phyloP scores from a whole-genome alignment of 2,329 filamentous ascomycete genomes.

The Trichoderma koningii region DNA sequence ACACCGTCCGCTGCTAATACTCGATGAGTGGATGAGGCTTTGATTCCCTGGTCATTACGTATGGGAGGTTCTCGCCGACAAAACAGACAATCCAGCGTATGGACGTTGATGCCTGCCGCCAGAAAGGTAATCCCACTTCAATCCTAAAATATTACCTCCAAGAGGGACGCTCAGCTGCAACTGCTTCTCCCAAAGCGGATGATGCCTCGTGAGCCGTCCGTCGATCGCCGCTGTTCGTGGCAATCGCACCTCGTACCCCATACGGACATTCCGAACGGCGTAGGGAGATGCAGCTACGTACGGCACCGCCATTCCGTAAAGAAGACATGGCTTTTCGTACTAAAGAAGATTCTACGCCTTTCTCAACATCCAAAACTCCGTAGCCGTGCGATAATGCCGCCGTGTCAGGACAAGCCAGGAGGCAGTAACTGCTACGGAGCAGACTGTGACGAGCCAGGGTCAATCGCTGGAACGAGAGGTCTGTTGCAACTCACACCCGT shows the following conservation, averaged over 20 bases:
- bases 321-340: neutral
- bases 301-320: too few relatives aligned
- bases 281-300: neutral
- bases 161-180: neutral
- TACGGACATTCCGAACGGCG: neutral
- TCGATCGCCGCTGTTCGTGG: neutral
- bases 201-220: too few relatives aligned
- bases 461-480: neutral
- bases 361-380: neutral
- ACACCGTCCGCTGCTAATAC: too few relatives aligned
- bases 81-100: too few relatives aligned
- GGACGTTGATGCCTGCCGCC: too few relatives aligned
- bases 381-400: neutral
- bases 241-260: too few relatives aligned
- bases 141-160: neutral
- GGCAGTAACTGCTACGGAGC: too few relatives aligned
- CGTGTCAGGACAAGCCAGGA: too few relatives aligned
- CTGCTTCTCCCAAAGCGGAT: neutral
- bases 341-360: neutral
- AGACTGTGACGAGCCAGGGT: neutral
- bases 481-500: neutral
- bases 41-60: too few relatives aligned
- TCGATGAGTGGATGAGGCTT: too few relatives aligned
- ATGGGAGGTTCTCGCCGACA: too few relatives aligned
- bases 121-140: too few relatives aligned